phyloP scores from a whole-genome alignment of 2,329 filamentous ascomycete genomes.

The Aspergillus latus region DNA sequence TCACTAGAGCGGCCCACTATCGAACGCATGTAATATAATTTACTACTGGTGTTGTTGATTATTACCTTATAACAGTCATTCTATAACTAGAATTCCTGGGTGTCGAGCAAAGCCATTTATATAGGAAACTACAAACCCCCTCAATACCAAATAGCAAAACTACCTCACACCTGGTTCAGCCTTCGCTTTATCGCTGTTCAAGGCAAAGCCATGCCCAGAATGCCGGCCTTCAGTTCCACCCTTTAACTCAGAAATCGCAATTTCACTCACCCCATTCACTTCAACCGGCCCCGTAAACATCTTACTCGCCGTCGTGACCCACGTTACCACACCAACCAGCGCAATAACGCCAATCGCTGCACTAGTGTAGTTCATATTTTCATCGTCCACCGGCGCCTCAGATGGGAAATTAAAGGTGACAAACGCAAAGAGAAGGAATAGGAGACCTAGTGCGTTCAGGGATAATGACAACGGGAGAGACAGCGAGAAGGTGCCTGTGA shows the following conservation, averaged over 20 bases:
- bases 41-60: too few relatives aligned
- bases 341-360: constrained; percentile 58
- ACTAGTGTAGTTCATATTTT: constrained; percentile 61
- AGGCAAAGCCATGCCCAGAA: too few relatives aligned
- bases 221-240: neutral
- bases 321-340: constrained; percentile 52
- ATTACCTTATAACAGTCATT: too few relatives aligned
- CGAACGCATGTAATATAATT: too few relatives aligned
- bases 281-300: constrained; percentile 51
- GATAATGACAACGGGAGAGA: constrained; percentile 46
- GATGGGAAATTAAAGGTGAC: constrained; percentile 60
- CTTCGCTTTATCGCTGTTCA: too few relatives aligned
- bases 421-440: constrained; percentile 55
- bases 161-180: too few relatives aligned
- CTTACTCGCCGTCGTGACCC: constrained; percentile 53
- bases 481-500: constrained; percentile 42
- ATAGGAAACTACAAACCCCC: too few relatives aligned
- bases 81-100: too few relatives aligned
- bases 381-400: constrained; percentile 50
- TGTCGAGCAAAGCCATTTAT: too few relatives aligned
- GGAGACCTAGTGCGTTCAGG: constrained; percentile 52
- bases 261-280: neutral
- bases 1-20: too few relatives aligned
- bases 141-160: too few relatives aligned
- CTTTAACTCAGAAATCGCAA: neutral